These are phyloP conservation scores for Rhipidocladum racemiflorum DNA, from an alignment of 176 grass and related monocot species.

Conservation along the genomic window DNA sequence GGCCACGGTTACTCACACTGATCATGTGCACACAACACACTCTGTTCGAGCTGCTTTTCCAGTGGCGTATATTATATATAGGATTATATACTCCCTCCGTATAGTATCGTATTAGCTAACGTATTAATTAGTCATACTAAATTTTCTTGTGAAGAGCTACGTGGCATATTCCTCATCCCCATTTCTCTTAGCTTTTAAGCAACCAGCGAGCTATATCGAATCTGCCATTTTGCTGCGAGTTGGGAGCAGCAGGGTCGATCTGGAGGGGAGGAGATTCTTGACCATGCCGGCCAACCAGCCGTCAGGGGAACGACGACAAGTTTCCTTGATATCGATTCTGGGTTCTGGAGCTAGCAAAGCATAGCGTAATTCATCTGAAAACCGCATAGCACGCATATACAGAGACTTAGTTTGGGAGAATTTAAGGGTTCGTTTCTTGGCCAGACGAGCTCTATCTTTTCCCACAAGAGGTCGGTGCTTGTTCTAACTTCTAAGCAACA, in stretches of 20 bases:
- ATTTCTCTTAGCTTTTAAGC: slow-evolving; percentile 28
- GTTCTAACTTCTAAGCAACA: background rate
- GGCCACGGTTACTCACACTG: too few relatives aligned
- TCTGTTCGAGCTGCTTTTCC: too few relatives aligned
- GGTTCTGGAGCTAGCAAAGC: background rate
- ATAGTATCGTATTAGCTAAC: too few relatives aligned
- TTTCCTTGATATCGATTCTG: background rate
- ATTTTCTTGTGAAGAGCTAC: too few relatives aligned
- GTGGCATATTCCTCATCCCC: background rate
- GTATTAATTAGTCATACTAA: too few relatives aligned
- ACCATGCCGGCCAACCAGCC: background rate
- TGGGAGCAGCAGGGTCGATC: background rate
- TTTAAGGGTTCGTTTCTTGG: background rate
- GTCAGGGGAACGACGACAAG: background rate
- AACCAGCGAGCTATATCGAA: background rate
- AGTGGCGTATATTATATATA: too few relatives aligned
- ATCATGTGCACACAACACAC: too few relatives aligned
- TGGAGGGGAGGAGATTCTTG: background rate
- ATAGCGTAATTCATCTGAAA: background rate
- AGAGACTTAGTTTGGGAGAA: background rate
- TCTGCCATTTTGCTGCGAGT: slow-evolving; percentile 17
- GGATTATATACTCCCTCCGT: too few relatives aligned
- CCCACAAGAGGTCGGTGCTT: slow-evolving; percentile 14
- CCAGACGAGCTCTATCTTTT: background rate
- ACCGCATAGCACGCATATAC: background rate